Base-by-base conservation (phyloP, 2,329 filamentous ascomycete genomes). In the Colletotrichum sp. region DNA sequence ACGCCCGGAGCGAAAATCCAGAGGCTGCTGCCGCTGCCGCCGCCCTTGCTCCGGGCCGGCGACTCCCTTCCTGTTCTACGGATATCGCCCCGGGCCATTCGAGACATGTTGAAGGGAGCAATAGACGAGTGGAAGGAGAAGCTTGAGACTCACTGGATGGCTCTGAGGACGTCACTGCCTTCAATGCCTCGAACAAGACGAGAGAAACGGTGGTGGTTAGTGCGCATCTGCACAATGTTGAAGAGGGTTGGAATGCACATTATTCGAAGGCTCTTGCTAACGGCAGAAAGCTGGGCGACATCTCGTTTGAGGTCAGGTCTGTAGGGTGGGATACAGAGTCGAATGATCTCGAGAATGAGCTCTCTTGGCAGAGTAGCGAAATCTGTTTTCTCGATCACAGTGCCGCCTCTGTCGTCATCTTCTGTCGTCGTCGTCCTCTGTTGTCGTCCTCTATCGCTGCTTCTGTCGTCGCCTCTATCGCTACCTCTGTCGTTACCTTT, bases 401-500 rank as follows among this genome's bases (percentile, higher is more conserved):
- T 48, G 43, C 43, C 43, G n/a, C 43, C 43, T 48, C 43, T 48
- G 18, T 4, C 39, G 39, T 12, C 18, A 2, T 21, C 18, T 12
- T 21, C 43, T 48, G 39, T n/a, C 18, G 39, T 48, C 39, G 18
- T 43, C 36, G 3, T 39, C 43, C 43, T 48, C 43, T 48, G 18
- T 48, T 18, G 18, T n/a, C 39, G 3, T 48, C 18, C 18, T 48
- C 5, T 48, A 0, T n/a, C 18, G 39, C 16, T 15, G 36, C 16
- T 15, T 18, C 16, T 43, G 39, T 39, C 36, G 36, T 3, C 18
- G 18, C 18, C 39, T 48, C 39, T 48, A 9, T 48, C 18, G 39
- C 5, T 18, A 12, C 39, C 18, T 48, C 18, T 48, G 18, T 12
- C 18, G 18, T 7, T 21, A 0, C 9, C 0, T 0, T 12, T 48